A percentile compares a stretch with the other conserved stretches of the same genome.
These are phyloP conservation scores for Pythium rishiriense DNA, from an alignment of 352 stramenopile species.

Conservation along the genomic window DNA sequence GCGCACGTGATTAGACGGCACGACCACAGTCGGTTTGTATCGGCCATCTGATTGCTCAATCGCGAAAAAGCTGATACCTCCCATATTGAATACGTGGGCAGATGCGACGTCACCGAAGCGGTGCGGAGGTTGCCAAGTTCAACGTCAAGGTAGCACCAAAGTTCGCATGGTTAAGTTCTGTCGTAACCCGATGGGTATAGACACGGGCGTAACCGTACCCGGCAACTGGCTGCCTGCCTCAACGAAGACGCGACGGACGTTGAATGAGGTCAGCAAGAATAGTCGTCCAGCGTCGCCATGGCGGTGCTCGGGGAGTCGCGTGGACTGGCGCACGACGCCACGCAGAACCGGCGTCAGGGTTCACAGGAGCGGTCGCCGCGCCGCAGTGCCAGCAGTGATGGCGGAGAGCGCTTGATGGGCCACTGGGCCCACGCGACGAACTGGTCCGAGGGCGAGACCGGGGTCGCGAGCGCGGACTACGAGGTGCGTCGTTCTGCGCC, in stretches of 20 bases:
- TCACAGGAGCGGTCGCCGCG: background rate
- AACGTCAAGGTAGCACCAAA: conserved; percentile 15
- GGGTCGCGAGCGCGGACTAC: conserved; percentile 11
- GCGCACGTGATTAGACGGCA: conserved; percentile 25
- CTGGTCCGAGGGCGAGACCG: background rate
- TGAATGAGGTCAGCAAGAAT: background rate
- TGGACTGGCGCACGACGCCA: conserved; percentile 2
- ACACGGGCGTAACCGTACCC: conserved; percentile 15
- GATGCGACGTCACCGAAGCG: conserved; percentile 1
- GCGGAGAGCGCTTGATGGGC: background rate
- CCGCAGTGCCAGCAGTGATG: background rate
- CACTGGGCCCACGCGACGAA: conserved; percentile 16
- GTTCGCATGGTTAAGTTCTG: conserved; percentile 13
- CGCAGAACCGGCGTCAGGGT: background rate
- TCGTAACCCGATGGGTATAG: background rate
- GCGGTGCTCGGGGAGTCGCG: conserved; percentile 11
- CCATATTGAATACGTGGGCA: conserved; percentile 11
- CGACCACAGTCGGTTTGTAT: background rate
- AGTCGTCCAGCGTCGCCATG: background rate
- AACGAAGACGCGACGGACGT: conserved; percentile 11
- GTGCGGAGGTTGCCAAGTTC: conserved; percentile 20
- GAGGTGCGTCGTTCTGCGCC: conserved; percentile 16
- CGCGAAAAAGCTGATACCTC: background rate
- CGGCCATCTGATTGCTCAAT: conserved; percentile 18
- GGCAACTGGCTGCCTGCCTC: background rate